Conservation (phyloP, 1,284 basidiomycete species). For the Trichosporon faecale region DNA sequence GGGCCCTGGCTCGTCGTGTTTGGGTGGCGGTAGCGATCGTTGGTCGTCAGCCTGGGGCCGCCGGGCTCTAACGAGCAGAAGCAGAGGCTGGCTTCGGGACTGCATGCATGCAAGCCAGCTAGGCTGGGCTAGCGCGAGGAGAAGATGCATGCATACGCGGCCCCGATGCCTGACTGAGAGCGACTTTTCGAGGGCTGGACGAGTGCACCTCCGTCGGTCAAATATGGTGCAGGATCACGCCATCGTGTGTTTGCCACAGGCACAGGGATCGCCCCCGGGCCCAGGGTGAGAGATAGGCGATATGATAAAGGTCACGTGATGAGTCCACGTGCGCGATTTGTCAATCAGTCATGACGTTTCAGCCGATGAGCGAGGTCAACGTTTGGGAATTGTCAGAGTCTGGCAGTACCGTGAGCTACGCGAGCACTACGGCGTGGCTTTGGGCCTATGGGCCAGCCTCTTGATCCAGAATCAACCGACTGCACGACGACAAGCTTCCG, state of each 20-base stretch:
- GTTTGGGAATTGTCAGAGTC: background rate
- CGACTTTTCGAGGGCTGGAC: too few species aligned
- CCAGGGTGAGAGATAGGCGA: background rate
- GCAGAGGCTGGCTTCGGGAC: background rate
- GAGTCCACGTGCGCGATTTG: background rate
- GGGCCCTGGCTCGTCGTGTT: background rate
- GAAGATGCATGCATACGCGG: background rate
- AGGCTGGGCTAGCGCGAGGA: background rate
- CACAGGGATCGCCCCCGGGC: background rate
- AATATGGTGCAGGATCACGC: slow-evolving; percentile 14
- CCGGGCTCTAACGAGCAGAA: background rate
- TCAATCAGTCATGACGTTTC: background rate
- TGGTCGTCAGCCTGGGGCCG: background rate
- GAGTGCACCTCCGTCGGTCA: slow-evolving; percentile 7
- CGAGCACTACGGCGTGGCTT: too few species aligned
- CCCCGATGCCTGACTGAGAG: too few species aligned
- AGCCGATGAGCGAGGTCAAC: background rate
- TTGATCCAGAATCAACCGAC: background rate
- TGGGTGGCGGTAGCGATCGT: background rate
- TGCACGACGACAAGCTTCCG: background rate
- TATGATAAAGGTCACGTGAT: background rate
- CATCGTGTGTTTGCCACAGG: background rate
- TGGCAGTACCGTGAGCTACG: background rate
- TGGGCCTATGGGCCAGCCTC: background rate
- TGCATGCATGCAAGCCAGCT: background rate